Evolutionary conservation across 1,139 yeast species (phyloP).

Genomic region (Arxiozyma telluris): DNA sequence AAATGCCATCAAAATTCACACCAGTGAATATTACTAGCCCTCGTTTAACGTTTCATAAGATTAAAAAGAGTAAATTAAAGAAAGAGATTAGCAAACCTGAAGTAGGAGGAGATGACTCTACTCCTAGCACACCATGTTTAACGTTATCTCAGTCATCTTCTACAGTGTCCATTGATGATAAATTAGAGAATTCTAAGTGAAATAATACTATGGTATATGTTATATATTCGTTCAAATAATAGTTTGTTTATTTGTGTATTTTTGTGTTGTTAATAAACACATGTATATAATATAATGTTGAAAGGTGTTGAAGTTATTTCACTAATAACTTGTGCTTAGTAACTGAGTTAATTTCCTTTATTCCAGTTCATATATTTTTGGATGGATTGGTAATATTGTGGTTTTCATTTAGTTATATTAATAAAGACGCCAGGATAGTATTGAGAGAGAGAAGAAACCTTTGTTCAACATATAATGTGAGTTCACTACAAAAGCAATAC

Average conservation of each 20-base stretch:
- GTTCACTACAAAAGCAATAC: too few species aligned
- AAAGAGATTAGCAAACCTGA: slow-evolving; percentile 1
- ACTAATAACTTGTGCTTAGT: background rate
- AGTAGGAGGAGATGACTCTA: slow-evolving; percentile 1
- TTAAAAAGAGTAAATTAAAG: slow-evolving; percentile 5
- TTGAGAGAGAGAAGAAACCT: too few species aligned
- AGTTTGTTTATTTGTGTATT: too few species aligned
- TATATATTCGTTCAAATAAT: too few species aligned
- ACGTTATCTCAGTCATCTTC: slow-evolving; percentile 8
- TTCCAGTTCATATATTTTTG: too few species aligned
- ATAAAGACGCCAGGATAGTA: too few species aligned
- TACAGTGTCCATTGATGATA: slow-evolving; percentile 12
- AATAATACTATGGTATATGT: background rate
- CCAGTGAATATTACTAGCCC: slow-evolving; percentile 84
- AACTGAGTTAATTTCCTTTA: background rate
- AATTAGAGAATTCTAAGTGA: slow-evolving; percentile 2
- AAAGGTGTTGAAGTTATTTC: too few species aligned
- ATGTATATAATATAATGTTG: too few species aligned
- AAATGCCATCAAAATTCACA: slow-evolving; percentile 81
- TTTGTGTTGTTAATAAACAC: background rate
- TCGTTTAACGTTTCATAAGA: slow-evolving; percentile 26
- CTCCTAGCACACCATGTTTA: slow-evolving; percentile 1
- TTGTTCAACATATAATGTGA: too few species aligned
- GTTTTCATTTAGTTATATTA: too few species aligned
- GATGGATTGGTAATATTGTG: too few species aligned